These are phyloP conservation scores for Aspergillus pseudoglaucus DNA, from an alignment of 2,329 filamentous ascomycete genomes.

Conservation along the genomic window DNA sequence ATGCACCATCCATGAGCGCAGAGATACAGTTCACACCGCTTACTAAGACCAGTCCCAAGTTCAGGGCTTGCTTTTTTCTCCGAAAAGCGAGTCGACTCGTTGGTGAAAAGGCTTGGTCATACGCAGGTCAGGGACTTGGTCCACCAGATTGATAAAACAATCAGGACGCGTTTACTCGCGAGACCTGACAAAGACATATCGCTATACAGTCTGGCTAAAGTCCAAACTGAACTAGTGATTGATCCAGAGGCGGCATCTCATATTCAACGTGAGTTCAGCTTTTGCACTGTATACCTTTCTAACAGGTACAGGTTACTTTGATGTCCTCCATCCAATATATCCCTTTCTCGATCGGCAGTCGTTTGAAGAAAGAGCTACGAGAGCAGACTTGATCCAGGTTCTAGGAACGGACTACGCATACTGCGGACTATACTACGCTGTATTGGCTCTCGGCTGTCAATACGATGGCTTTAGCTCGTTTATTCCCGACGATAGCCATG, in stretches of 20 bases:
- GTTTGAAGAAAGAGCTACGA: no score
- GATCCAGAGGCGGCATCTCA: background rate
- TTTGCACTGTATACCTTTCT: background rate
- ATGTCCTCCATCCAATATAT: no score
- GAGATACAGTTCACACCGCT: no score
- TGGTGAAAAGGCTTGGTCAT: background rate
- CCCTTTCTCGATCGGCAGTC: no score
- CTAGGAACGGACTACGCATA: constrained; percentile 22
- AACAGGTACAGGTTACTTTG: no score
- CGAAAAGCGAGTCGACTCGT: background rate
- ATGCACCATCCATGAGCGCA: no score
- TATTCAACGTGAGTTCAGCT: background rate
- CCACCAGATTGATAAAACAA: background rate
- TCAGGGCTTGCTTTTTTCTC: background rate
- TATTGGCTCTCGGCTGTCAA: constrained; percentile 34
- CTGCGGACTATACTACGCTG: constrained; percentile 35
- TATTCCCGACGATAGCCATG: constrained; percentile 30
- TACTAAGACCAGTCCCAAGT: no score
- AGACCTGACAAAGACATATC: background rate
- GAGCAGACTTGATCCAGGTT: no score
- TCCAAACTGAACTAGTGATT: background rate
- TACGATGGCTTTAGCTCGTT: constrained; percentile 30
- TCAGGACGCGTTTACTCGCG: background rate
- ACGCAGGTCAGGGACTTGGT: background rate
- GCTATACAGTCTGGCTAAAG: no score